A percentile compares a stretch with the other conserved stretches of the same genome.
Evolutionary conservation across 2,329 filamentous ascomycete genomes (phyloP).

Genomic region (Sclerotinia sclerotiorum): DNA sequence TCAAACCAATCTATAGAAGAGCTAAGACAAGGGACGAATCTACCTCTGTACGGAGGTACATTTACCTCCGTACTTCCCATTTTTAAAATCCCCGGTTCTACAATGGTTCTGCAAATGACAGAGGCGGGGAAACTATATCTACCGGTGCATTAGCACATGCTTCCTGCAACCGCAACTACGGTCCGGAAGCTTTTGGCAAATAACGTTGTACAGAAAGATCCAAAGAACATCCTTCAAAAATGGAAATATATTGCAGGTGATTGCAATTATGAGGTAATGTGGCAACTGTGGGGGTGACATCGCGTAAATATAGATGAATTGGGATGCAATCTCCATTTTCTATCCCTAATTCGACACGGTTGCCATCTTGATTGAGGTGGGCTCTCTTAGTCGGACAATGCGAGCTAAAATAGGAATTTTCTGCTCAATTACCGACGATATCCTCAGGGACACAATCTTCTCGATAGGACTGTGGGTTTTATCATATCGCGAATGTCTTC

Average conservation of each 20-base stretch:
- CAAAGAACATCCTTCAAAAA: not conserved
- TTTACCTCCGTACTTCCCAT: not conserved
- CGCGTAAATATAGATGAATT: not conserved
- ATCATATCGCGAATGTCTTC: not conserved
- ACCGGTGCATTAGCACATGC: not conserved
- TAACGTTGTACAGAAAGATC: not conserved
- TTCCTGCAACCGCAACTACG: not conserved
- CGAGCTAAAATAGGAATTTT: not conserved
- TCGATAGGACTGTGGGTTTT: not conserved
- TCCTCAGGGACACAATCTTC: not conserved
- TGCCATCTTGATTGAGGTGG: not conserved
- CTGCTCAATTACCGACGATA: not conserved
- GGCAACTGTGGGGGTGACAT: constrained; percentile 1
- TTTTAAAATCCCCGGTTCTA: not conserved
- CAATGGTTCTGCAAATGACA: not conserved
- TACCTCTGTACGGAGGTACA: too few species aligned
- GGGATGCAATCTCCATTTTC: not conserved
- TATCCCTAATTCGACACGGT: not conserved
- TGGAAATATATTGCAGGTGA: not conserved
- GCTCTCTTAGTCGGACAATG: not conserved
- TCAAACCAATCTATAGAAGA: not conserved
- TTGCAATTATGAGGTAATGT: not conserved
- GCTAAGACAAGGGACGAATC: not conserved
- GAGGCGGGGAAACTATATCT: not conserved
- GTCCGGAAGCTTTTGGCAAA: not conserved